phyloP scores from a whole-genome alignment of 495 filamentous ascomycete species.

The Aspergillus wentii region DNA sequence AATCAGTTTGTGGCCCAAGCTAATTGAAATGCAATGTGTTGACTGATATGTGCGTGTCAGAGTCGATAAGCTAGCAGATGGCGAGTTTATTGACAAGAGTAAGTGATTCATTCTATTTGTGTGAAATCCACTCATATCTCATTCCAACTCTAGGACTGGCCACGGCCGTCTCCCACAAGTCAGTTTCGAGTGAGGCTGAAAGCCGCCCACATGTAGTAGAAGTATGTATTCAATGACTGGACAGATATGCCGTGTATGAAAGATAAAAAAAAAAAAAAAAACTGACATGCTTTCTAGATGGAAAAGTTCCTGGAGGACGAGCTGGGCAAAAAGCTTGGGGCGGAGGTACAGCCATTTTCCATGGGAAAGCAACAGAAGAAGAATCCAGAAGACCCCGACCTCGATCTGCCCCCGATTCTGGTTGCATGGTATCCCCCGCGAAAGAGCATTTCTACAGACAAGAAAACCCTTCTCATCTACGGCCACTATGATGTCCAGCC shows the following conservation, averaged over 20 bases:
- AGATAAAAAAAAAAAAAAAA: too few relatives aligned
- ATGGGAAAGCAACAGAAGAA: constrained; percentile 74
- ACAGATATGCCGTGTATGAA: not conserved
- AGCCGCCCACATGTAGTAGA: not conserved
- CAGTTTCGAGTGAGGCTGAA: not conserved
- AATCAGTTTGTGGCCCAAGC: not conserved
- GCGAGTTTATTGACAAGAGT: not conserved
- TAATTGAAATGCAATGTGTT: not conserved
- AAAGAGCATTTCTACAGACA: constrained; percentile 68
- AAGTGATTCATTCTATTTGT: not conserved
- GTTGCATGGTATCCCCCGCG: constrained; percentile 58
- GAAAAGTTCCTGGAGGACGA: constrained; percentile 71
- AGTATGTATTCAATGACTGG: not conserved
- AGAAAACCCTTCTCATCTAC: constrained; percentile 84
- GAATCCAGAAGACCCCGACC: constrained; percentile 40
- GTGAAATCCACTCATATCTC: not conserved
- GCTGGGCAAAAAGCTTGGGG: constrained; percentile 67
- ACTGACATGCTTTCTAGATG: constrained; percentile 47
- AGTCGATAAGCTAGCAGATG: not conserved
- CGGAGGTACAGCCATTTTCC: constrained; percentile 64
- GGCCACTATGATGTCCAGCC: constrained; percentile 92
- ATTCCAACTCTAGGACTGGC: not conserved
- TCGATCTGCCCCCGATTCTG: constrained; percentile 76
- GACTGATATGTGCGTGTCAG: not conserved
- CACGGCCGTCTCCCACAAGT: not conserved